These are phyloP conservation scores for Kwoniella dejecticola DNA, from an alignment of 768 basidiomycete species.

Conservation along the genomic window DNA sequence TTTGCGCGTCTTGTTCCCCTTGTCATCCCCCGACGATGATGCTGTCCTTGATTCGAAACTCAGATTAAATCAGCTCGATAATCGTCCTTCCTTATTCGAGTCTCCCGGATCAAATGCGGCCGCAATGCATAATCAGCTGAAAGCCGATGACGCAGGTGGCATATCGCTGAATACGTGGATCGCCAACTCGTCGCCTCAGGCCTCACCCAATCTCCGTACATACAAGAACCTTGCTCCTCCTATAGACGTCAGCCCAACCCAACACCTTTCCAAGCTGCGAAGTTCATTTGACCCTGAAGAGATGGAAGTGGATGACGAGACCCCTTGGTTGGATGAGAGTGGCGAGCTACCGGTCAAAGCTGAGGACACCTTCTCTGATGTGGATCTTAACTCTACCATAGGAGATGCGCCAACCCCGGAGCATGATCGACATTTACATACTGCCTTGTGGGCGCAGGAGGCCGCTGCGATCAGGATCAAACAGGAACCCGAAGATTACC, in stretches of 20 bases:
- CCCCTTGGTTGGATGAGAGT: conserved; percentile 38
- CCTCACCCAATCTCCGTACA: conserved; percentile 28
- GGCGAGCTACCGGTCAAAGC: conserved; percentile 45
- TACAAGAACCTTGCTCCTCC: conserved; percentile 16
- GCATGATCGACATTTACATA: conserved; percentile 38
- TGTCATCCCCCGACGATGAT: conserved; percentile 30
- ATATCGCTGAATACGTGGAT: conserved; percentile 29
- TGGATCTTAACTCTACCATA: conserved; percentile 30
- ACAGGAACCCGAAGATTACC: conserved; percentile 42
- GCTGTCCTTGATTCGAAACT: conserved; percentile 17
- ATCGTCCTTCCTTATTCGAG: conserved; percentile 29
- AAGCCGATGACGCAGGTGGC: conserved; percentile 17
- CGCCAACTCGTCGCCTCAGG: conserved; percentile 32
- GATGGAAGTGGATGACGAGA: conserved; percentile 39
- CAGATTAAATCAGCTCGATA: conserved; percentile 38
- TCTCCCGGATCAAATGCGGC: conserved; percentile 21
- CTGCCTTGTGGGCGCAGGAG: conserved; percentile 41
- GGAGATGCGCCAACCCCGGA: conserved; percentile 44
- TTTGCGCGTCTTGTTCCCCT: conserved; percentile 40
- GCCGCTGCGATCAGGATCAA: conserved; percentile 36
- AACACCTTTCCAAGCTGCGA: conserved; percentile 32
- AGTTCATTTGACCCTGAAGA: conserved; percentile 37
- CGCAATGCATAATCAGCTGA: conserved; percentile 12
- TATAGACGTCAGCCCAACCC: conserved; percentile 34
- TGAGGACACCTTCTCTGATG: conserved; percentile 40